These are phyloP conservation scores for Coniosporium tulheliwenetii DNA, from an alignment of 2,329 filamentous ascomycete genomes.

Conservation along the genomic window DNA sequence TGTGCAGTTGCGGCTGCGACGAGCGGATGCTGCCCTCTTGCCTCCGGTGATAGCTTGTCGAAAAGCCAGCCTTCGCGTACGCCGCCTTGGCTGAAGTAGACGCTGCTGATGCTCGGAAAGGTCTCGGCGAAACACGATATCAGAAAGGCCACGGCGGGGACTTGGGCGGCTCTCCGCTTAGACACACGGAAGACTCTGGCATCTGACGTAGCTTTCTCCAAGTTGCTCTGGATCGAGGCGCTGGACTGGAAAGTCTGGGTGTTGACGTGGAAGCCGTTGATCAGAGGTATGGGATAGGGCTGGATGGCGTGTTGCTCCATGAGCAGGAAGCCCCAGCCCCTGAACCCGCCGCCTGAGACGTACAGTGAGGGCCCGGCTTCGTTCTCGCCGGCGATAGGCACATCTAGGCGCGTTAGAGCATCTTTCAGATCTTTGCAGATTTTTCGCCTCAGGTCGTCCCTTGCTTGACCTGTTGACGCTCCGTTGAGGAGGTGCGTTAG, in stretches of 20 bases:
- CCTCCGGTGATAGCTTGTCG: slow-evolving; percentile 43
- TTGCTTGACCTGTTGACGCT: neutral
- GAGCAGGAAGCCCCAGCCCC: slow-evolving; percentile 79
- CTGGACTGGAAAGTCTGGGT: slow-evolving; percentile 46
- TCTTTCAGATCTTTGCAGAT: slow-evolving; percentile 32
- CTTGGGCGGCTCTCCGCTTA: slow-evolving; percentile 61
- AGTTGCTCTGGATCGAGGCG: slow-evolving; percentile 18
- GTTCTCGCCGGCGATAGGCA: slow-evolving; percentile 32
- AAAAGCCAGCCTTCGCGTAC: slow-evolving; percentile 75
- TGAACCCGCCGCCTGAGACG: slow-evolving; percentile 77
- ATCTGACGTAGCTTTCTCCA: slow-evolving; percentile 17
- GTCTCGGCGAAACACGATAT: slow-evolving; percentile 58
- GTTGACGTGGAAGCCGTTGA: slow-evolving; percentile 60
- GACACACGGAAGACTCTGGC: slow-evolving; percentile 54
- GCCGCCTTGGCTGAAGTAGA: slow-evolving; percentile 76
- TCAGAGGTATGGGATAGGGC: slow-evolving; percentile 71
- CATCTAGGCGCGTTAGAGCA: slow-evolving; percentile 39
- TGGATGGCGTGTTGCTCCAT: slow-evolving; percentile 60
- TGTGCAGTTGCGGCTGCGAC: slow-evolving; percentile 42
- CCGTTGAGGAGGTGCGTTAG: slow-evolving; percentile 39
- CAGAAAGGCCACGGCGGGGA: slow-evolving; percentile 68
- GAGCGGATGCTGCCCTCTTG: slow-evolving; percentile 53
- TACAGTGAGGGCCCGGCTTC: slow-evolving; percentile 51
- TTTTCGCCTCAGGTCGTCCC: slow-evolving; percentile 9
- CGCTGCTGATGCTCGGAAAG: slow-evolving; percentile 54